A percentile compares a stretch with the other conserved stretches of the same genome.
phyloP scores from a whole-genome alignment of 2,329 filamentous ascomycete genomes.

The Niveomyces coronatus region DNA sequence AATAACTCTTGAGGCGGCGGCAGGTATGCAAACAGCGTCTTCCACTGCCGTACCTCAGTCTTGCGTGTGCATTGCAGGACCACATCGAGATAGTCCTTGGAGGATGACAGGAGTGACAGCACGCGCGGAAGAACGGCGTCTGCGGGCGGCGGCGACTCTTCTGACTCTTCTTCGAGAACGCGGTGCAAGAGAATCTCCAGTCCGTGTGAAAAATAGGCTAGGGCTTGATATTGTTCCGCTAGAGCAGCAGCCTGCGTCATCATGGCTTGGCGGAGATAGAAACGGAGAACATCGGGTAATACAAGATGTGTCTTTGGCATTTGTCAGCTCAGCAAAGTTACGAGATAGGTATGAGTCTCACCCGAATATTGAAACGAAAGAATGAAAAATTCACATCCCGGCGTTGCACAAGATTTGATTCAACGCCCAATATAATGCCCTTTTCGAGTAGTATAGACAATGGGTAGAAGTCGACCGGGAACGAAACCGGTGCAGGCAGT shows the following conservation, averaged over 20 bases:
- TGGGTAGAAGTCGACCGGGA: constrained; percentile 92
- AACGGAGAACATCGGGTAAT: constrained; percentile 75
- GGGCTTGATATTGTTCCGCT: constrained; percentile 72
- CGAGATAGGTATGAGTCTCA: constrained; percentile 33
- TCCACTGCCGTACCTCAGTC: constrained; percentile 91
- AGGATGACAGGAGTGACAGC: constrained; percentile 56
- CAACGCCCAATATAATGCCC: constrained; percentile 80
- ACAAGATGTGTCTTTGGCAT: constrained; percentile 80
- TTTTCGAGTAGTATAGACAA: constrained; percentile 80
- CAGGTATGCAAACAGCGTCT: constrained; percentile 82
- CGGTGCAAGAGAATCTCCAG: constrained; percentile 87
- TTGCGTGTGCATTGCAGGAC: constrained; percentile 96
- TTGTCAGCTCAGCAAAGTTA: constrained; percentile 1
- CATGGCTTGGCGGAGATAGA: constrained; percentile 65
- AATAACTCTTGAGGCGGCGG: constrained; percentile 87
- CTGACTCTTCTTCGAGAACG: constrained; percentile 89
- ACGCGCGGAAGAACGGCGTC: constrained; percentile 55
- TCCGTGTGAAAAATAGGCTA: constrained; percentile 88
- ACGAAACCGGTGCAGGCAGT: constrained; percentile 61
- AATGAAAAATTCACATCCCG: constrained; percentile 86
- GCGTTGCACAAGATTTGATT: constrained; percentile 86
- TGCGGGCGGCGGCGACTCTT: constrained; percentile 53
- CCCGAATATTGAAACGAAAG: constrained; percentile 77
- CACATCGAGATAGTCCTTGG: constrained; percentile 84
- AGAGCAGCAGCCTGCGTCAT: constrained; percentile 72